phyloP scores from a whole-genome alignment of 108 stramenopile genomes.

The Skeletonema menzelii region DNA sequence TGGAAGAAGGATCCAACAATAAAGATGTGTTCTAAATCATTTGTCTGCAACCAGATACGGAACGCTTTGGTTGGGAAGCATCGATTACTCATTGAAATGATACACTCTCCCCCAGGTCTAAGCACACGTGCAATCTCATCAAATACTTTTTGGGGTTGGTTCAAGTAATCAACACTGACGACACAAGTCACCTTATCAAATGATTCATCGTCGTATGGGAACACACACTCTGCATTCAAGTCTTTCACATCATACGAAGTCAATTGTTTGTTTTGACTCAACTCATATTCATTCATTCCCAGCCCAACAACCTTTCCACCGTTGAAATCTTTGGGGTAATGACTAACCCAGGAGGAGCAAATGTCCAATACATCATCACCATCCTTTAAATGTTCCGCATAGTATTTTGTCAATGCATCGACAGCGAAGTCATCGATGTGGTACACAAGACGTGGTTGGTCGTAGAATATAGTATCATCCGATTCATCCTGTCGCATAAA shows the following conservation, averaged over 20 bases:
- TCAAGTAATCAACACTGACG: conserved; percentile 92
- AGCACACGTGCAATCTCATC: conserved; percentile 89
- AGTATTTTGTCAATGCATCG: conserved; percentile 75
- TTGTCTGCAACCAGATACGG: conserved; percentile 79
- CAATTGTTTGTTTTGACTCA: conserved; percentile 85
- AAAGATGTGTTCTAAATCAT: conserved; percentile 94
- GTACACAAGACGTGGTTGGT: conserved; percentile 69
- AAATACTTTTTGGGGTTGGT: conserved; percentile 75
- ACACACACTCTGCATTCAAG: conserved; percentile 83
- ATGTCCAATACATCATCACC: conserved; percentile 93
- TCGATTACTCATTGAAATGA: conserved; percentile 91
- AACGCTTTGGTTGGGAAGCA: conserved; percentile 90
- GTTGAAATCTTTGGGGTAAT: conserved; percentile 79
- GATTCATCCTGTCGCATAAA: conserved; percentile 75
- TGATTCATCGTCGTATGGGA: conserved; percentile 84
- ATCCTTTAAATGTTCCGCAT: conserved; percentile 68
- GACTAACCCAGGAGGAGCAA: conserved; percentile 91
- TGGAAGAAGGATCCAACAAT: conserved; percentile 93
- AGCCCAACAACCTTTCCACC: conserved; percentile 80
- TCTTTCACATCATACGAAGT: conserved; percentile 86
- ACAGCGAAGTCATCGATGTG: conserved; percentile 88
- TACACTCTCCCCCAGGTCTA: conserved; percentile 85
- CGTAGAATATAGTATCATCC: conserved; percentile 77
- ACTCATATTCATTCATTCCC: conserved; percentile 94
- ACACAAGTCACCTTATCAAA: conserved; percentile 95